These are phyloP conservation scores for Rhodomyrtus tomentosa DNA, from an alignment of 345 rosid genomes.

Conservation along the genomic window DNA sequence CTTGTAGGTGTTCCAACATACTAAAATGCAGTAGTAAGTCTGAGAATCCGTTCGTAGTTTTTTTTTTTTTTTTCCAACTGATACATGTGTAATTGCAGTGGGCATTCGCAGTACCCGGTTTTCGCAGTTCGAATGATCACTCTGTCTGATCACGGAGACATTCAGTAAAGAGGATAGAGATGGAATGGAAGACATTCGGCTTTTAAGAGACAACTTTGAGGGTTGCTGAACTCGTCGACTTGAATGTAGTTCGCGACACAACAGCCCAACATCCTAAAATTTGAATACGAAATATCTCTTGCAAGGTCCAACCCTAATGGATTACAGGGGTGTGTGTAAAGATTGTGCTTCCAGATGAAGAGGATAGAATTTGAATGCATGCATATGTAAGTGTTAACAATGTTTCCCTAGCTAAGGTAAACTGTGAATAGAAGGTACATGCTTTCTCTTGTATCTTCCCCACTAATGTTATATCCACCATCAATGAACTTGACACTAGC, in stretches of 20 bases:
- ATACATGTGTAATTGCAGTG: background rate
- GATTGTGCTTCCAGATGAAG: background rate
- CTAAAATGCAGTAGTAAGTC: background rate
- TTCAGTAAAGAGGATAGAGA: background rate
- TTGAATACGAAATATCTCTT: background rate
- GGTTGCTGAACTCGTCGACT: background rate
- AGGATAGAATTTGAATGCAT: background rate
- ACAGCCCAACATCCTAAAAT: background rate
- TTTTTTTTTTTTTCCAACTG: background rate
- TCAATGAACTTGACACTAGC: constrained; percentile 24
- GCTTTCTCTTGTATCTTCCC: background rate
- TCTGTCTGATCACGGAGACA: background rate
- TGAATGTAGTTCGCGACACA: background rate
- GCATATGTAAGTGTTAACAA: background rate
- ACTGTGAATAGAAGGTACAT: constrained; percentile 21
- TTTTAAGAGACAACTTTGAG: background rate
- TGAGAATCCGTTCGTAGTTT: background rate
- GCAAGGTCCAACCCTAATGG: background rate
- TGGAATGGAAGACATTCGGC: background rate
- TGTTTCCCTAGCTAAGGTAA: constrained; percentile 15
- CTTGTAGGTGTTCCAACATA: background rate
- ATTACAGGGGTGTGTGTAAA: background rate
- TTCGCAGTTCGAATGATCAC: background rate
- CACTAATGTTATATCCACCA: background rate
- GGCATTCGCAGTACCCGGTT: background rate